phyloP scores from a whole-genome alignment of 2,329 filamentous ascomycete species.

The Diaporthe ilicicola region DNA sequence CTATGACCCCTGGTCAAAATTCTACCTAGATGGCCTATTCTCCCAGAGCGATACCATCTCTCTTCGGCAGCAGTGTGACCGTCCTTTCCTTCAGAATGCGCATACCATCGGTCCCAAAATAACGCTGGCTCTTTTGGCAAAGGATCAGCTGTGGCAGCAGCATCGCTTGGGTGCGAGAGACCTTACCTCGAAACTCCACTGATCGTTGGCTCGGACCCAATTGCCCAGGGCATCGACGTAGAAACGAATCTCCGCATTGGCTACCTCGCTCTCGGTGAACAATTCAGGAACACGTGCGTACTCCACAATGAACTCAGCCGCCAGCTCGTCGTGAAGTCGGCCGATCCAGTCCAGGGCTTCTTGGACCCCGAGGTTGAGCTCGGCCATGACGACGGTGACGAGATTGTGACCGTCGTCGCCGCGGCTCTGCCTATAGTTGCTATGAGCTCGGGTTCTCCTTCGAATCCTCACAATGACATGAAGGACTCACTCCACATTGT shows the following conservation, averaged over 20 bases:
- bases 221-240: slow-evolving; percentile 37
- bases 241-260: slow-evolving; percentile 13
- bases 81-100: too few relatives aligned
- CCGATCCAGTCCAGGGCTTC: slow-evolving; percentile 33
- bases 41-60: too few relatives aligned
- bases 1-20: too few relatives aligned
- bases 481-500: neutral
- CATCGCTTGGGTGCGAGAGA: too few relatives aligned
- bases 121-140: too few relatives aligned
- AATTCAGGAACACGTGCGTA: slow-evolving; percentile 30
- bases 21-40: too few relatives aligned
- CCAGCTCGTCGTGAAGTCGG: slow-evolving; percentile 22
- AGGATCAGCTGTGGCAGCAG: too few relatives aligned
- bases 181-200: slow-evolving; percentile 45
- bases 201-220: slow-evolving; percentile 37
- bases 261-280: slow-evolving; percentile 34
- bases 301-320: slow-evolving; percentile 31
- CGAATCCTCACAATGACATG: neutral
- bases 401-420: slow-evolving; percentile 44
- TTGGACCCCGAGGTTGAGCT: slow-evolving; percentile 28
- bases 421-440: slow-evolving; percentile 40
- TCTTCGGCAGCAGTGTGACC: too few relatives aligned
- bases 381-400: slow-evolving; percentile 40
- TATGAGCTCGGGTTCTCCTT: slow-evolving; percentile 35
- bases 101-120: too few relatives aligned